Evolutionary conservation across 352 stramenopile species (phyloP).

Genomic region (Globisporangium middletonii): DNA sequence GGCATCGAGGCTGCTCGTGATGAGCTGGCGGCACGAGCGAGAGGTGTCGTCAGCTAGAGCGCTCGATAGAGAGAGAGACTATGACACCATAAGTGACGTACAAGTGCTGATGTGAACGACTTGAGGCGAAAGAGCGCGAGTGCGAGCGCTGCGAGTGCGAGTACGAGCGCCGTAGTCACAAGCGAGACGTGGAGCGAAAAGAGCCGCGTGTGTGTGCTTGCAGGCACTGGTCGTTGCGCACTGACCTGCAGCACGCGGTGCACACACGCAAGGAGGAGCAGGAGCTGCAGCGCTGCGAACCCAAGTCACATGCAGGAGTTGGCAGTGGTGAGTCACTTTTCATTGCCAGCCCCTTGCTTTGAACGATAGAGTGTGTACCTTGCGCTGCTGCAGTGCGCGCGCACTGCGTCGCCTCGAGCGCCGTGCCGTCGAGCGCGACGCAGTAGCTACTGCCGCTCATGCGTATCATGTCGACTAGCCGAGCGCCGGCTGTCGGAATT

Average conservation of each 20-base stretch:
- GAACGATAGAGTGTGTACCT: background rate
- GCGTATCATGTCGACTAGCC: background rate
- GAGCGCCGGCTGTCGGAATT: too few species aligned
- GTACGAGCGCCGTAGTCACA: constrained; percentile 12
- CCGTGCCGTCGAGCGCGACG: constrained; percentile 7
- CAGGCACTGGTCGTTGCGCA: background rate
- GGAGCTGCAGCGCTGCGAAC: constrained; percentile 23
- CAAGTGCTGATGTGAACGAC: constrained; percentile 30
- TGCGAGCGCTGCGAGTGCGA: constrained; percentile 17
- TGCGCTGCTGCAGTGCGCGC: constrained; percentile 5
- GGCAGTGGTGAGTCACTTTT: too few species aligned
- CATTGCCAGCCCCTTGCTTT: too few species aligned
- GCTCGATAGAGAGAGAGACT: background rate
- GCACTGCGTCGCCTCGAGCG: constrained; percentile 10
- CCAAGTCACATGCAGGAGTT: background rate
- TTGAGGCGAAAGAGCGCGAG: constrained; percentile 13
- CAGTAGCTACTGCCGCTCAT: constrained; percentile 2
- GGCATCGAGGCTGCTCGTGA: constrained; percentile 10
- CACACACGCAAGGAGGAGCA: constrained; percentile 35
- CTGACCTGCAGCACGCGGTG: constrained; percentile 28
- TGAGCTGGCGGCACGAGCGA: constrained; percentile 3
- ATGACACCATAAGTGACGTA: constrained; percentile 7
- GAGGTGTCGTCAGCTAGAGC: background rate
- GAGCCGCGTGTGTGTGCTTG: constrained; percentile 2
- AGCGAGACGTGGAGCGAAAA: constrained; percentile 30